Percentiles rank a stretch among this genome's conserved stretches.
Conservation (phyloP, 169 alveolate genomes). For the Cryptosporidium felis region DNA sequence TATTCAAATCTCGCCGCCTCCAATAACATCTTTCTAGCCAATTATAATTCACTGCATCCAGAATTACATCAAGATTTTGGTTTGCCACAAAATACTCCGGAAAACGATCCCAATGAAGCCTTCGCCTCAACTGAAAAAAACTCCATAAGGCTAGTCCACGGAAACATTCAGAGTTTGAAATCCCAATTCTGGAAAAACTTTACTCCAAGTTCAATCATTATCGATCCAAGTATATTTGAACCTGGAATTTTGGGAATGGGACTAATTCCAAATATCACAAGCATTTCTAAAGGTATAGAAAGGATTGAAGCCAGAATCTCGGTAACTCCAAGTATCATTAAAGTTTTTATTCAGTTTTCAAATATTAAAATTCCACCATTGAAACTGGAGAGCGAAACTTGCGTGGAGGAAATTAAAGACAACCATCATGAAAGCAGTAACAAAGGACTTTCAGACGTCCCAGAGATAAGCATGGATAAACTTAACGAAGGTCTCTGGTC, state of each 20-base stretch:
- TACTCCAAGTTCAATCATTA: constrained; percentile 27
- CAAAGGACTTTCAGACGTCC: background rate
- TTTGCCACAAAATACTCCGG: too few species aligned
- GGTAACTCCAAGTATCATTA: constrained; percentile 36
- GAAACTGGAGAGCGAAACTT: background rate
- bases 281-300: background rate
- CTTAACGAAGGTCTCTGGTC: constrained; percentile 66
- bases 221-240: constrained; percentile 56
- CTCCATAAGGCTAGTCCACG: constrained; percentile 21
- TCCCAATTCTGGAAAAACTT: background rate
- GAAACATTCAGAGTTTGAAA: constrained; percentile 31
- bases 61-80: constrained; percentile 8
- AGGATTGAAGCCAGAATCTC: background rate
- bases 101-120: background rate
- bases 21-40: background rate
- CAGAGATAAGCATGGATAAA: constrained; percentile 16
- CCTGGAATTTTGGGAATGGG: constrained; percentile 66
- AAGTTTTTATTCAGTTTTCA: constrained; percentile 39
- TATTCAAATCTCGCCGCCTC: constrained; percentile 14
- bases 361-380: constrained; percentile 44
- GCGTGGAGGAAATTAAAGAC: too few species aligned
- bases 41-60: background rate
- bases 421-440: background rate
- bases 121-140: background rate
- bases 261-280: constrained; percentile 13